phyloP scores from a whole-genome alignment of 768 basidiomycete genomes.

The Steccherinum ochraceum region DNA sequence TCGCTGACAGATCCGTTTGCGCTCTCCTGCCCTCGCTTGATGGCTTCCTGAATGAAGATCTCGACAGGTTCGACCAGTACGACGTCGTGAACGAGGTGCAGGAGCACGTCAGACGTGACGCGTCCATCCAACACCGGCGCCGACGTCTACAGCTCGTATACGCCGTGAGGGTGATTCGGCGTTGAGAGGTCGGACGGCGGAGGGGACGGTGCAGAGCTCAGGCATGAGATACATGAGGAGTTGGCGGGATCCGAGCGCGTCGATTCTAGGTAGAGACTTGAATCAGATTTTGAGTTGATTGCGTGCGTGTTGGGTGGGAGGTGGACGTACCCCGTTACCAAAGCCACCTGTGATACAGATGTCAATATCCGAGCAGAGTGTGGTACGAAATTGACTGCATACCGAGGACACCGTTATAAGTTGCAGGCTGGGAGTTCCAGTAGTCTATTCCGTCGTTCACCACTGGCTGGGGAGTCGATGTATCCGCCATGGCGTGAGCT shows the following conservation, averaged over 20 bases:
- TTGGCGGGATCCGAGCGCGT: slow-evolving; percentile 84
- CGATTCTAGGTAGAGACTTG: slow-evolving; percentile 86
- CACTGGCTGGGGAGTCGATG: slow-evolving; percentile 38
- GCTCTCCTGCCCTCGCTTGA: slow-evolving; percentile 29
- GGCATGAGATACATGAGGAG: slow-evolving; percentile 82
- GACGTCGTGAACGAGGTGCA: slow-evolving; percentile 85
- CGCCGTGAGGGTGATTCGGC: slow-evolving; percentile 27
- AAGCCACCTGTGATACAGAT: slow-evolving; percentile 34
- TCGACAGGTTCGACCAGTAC: slow-evolving; percentile 87
- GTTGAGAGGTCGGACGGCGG: slow-evolving; percentile 53
- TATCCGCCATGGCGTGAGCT: background rate
- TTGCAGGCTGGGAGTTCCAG: slow-evolving; percentile 80
- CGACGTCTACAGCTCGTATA: slow-evolving; percentile 83
- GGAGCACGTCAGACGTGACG: slow-evolving; percentile 81
- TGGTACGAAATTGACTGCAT: slow-evolving; percentile 14
- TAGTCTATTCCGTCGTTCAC: slow-evolving; percentile 78
- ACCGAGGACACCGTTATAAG: slow-evolving; percentile 84
- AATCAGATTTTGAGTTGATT: background rate
- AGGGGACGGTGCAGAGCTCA: slow-evolving; percentile 69
- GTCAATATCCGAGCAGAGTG: background rate
- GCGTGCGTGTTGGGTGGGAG: background rate
- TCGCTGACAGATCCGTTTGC: slow-evolving; percentile 20
- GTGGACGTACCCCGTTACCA: slow-evolving; percentile 42
- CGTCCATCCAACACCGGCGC: slow-evolving; percentile 93
- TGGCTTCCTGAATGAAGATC: slow-evolving; percentile 68